Conservation (phyloP, 305 asterid genomes). For the Solanum hybrid region DNA sequence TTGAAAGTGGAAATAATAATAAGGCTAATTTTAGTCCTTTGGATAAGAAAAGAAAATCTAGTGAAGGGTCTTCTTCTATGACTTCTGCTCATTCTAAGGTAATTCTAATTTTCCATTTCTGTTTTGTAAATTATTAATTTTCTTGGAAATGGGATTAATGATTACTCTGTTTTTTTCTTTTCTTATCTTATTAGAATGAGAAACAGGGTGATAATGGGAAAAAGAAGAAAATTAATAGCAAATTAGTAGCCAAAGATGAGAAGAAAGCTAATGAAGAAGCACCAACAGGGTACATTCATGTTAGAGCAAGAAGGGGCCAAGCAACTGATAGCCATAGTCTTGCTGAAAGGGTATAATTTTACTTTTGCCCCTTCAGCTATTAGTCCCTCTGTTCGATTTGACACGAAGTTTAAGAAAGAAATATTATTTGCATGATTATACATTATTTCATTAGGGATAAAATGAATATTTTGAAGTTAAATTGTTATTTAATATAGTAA, state of each 20-base stretch:
- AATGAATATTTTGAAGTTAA: too few relatives aligned
- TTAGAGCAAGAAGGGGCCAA: slow-evolving; percentile 87
- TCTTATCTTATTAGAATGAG: not conserved
- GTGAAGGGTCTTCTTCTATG: slow-evolving; percentile 14
- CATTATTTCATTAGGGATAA: too few relatives aligned
- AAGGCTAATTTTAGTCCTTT: slow-evolving; percentile 10
- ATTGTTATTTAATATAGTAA: too few relatives aligned
- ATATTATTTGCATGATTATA: not conserved
- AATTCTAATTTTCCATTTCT: not conserved
- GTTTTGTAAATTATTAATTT: not conserved
- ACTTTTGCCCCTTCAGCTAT: not conserved
- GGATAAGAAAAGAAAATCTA: slow-evolving; percentile 37
- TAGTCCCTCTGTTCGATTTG: not conserved
- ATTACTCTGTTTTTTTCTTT: not conserved
- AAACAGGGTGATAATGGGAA: slow-evolving; percentile 8
- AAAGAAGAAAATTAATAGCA: slow-evolving; percentile 13
- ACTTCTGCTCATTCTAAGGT: slow-evolving; percentile 56
- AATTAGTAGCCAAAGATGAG: slow-evolving; percentile 10
- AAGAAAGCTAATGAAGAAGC: slow-evolving; percentile 20
- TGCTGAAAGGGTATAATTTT: slow-evolving; percentile 37
- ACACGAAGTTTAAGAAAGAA: too few relatives aligned
- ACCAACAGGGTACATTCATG: slow-evolving; percentile 62
- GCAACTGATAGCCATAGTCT: slow-evolving; percentile 86
- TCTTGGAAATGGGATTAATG: not conserved
- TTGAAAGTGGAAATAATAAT: slow-evolving; percentile 6